Conservation (phyloP, 345 rosid species). For the Brassica juncea region DNA sequence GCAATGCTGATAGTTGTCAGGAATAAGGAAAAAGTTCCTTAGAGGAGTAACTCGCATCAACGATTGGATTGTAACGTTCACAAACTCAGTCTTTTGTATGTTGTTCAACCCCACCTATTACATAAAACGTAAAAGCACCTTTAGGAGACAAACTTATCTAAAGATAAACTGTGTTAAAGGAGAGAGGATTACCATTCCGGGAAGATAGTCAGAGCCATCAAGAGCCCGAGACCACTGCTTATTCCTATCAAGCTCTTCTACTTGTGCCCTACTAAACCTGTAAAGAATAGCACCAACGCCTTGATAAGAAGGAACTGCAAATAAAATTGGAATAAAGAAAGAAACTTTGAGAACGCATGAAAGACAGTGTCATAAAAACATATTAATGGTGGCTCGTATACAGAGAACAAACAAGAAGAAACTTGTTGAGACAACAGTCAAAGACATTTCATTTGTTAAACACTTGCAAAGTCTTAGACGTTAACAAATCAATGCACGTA, state of each 20-base stretch:
- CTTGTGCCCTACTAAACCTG: conserved; percentile 86
- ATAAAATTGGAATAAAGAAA: not conserved
- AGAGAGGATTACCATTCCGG: conserved; percentile 71
- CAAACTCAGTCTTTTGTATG: conserved; percentile 94
- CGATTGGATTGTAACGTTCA: conserved; percentile 93
- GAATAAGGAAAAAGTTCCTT: conserved; percentile 88
- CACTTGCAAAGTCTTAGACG: not conserved
- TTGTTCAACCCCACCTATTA: conserved; percentile 93
- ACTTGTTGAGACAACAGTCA: not conserved
- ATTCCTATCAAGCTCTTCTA: conserved; percentile 78
- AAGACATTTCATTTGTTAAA: not conserved
- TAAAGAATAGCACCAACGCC: conserved; percentile 34
- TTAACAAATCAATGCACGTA: conserved; percentile 1
- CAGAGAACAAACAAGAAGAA: not conserved
- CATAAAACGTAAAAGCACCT: not conserved
- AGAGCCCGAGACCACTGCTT: conserved; percentile 98
- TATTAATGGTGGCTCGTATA: not conserved
- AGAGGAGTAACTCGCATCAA: conserved; percentile 92
- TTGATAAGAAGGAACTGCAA: conserved; percentile 18
- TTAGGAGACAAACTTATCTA: not conserved
- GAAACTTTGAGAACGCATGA: not conserved
- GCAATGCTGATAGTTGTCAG: conserved; percentile 81
- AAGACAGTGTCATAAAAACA: not conserved
- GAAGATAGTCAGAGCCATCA: conserved; percentile 98
- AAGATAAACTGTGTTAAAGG: not conserved